These are phyloP conservation scores for Torulaspora pretoriensis DNA, from an alignment of 1,139 yeast genomes.

Conservation along the genomic window DNA sequence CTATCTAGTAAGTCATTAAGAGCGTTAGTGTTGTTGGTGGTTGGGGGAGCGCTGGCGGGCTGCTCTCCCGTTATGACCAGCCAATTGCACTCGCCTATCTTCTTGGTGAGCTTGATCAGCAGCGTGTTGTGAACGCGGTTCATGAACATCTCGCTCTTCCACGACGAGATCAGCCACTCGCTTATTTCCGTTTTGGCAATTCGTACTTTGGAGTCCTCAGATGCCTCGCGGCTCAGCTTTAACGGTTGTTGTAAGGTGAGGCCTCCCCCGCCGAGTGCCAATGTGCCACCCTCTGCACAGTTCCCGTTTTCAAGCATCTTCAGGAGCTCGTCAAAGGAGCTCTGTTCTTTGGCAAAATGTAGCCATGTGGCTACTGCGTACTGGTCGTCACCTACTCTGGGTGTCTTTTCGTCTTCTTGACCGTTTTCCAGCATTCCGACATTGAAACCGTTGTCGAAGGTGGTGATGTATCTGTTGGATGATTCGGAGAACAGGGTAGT, in stretches of 20 bases:
- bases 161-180: conserved; percentile 38
- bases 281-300: conserved; percentile 20
- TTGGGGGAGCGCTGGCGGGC: conserved; percentile 2
- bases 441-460: conserved; percentile 33
- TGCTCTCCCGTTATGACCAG: conserved; percentile 34
- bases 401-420: not conserved
- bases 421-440: conserved; percentile 29
- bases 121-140: conserved; percentile 36
- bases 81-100: conserved; percentile 39
- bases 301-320: conserved; percentile 18
- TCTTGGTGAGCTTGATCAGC: conserved; percentile 35
- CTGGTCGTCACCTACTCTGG: conserved; percentile 17
- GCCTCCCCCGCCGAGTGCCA: conserved; percentile 20
- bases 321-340: conserved; percentile 29
- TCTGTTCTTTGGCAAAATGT: conserved; percentile 35
- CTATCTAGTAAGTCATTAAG: conserved; percentile 15
- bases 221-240: conserved; percentile 4
- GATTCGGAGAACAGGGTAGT: conserved; percentile 36
- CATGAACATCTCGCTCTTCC: conserved; percentile 38
- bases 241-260: conserved; percentile 14
- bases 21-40: conserved; percentile 7
- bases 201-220: conserved; percentile 27
- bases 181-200: conserved; percentile 36
- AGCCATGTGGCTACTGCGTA: conserved; percentile 36
- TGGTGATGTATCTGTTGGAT: conserved; percentile 35